Evolutionary conservation across 179 eudicot species (phyloP).

Genomic region (Beta lomatogona): DNA sequence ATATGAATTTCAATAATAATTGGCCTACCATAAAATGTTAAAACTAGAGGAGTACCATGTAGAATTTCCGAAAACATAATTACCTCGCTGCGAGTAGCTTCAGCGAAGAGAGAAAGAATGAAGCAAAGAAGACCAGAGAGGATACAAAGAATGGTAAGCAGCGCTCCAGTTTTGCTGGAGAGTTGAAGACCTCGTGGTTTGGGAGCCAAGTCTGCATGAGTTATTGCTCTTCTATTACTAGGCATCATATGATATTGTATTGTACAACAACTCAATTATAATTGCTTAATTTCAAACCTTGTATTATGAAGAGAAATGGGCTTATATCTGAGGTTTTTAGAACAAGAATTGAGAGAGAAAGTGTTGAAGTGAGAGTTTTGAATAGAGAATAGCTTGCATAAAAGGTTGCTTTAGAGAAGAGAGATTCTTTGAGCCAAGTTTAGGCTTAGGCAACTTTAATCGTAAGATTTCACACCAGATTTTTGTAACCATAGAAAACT

Average conservation of each 20-base stretch:
- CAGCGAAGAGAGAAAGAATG: constrained; percentile 78
- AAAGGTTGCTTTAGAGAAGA: constrained; percentile 89
- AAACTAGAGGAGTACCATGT: not conserved
- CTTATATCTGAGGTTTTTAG: not conserved
- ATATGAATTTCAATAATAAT: too few relatives aligned
- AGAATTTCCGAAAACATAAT: too few relatives aligned
- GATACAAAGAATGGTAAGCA: constrained; percentile 63
- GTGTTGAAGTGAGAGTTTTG: constrained; percentile 20
- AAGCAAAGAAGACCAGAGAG: constrained; percentile 75
- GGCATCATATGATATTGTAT: constrained; percentile 4
- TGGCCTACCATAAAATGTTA: too few relatives aligned
- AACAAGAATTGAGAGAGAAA: not conserved
- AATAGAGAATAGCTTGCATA: constrained; percentile 65
- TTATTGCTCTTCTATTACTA: constrained; percentile 43
- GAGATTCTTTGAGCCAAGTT: constrained; percentile 51
- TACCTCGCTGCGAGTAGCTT: constrained; percentile 85
- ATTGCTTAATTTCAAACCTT: constrained; percentile 1
- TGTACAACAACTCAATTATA: not conserved
- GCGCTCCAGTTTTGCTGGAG: constrained; percentile 63
- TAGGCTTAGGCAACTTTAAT: constrained; percentile 18
- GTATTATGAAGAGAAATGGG: not conserved
- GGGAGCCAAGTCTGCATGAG: constrained; percentile 87
- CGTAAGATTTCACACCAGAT: constrained; percentile 33
- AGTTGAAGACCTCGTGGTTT: constrained; percentile 45
- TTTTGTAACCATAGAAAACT: not conserved